Percentiles rank a stretch among this genome's conserved stretches.
These are phyloP conservation scores for Cardiospermum halicacabum DNA, from an alignment of 345 rosid genomes.

Conservation along the genomic window DNA sequence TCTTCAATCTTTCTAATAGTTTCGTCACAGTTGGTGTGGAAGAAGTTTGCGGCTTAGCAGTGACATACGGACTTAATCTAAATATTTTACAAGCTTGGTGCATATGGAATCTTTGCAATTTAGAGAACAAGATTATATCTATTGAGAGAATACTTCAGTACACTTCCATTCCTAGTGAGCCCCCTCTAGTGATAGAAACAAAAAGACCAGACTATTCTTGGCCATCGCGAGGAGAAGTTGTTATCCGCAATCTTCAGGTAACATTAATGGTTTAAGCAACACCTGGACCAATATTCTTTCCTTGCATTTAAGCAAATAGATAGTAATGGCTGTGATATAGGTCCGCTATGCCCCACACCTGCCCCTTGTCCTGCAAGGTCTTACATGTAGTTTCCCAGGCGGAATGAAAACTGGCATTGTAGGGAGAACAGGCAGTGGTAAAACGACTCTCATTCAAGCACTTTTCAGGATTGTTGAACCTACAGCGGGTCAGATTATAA, in stretches of 20 bases:
- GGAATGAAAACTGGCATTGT: constrained; percentile 53
- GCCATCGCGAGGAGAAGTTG: constrained; percentile 59
- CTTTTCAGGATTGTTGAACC: constrained; percentile 63
- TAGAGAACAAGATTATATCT: constrained; percentile 51
- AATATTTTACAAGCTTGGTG: constrained; percentile 52
- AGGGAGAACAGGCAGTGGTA: constrained; percentile 69
- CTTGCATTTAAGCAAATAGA: background rate
- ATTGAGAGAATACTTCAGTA: constrained; percentile 69
- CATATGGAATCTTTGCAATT: constrained; percentile 45
- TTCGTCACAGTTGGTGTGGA: background rate
- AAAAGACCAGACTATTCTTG: constrained; percentile 42
- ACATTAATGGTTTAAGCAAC: background rate
- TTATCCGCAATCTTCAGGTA: constrained; percentile 45
- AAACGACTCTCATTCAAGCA: constrained; percentile 60
- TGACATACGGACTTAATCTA: constrained; percentile 77
- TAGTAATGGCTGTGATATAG: constrained; percentile 6
- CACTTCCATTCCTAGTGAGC: constrained; percentile 50
- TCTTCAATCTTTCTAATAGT: background rate
- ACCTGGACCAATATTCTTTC: background rate
- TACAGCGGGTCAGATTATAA: constrained; percentile 42
- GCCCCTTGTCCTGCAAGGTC: constrained; percentile 48
- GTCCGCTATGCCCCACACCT: constrained; percentile 53
- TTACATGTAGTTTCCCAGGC: constrained; percentile 47
- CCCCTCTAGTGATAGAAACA: constrained; percentile 53
- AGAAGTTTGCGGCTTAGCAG: constrained; percentile 50